Conservation (phyloP, 75 land plant genomes). For the Pinus albicaulis region DNA sequence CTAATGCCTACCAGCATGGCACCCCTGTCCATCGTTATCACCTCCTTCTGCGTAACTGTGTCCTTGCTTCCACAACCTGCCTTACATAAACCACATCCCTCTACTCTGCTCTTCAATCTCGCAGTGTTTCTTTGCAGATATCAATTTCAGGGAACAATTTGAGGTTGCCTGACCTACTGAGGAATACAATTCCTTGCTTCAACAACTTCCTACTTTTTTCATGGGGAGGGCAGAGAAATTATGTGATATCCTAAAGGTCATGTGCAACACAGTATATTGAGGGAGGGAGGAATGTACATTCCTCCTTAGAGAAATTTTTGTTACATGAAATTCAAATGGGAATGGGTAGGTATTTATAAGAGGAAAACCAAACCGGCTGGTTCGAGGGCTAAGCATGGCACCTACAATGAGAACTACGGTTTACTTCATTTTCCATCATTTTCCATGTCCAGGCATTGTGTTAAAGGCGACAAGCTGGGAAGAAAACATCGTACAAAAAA, state of each 20-base stretch:
- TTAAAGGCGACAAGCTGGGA: too few species aligned
- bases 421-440: conserved; percentile 48
- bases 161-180: conserved; percentile 69
- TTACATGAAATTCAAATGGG: conserved; percentile 76
- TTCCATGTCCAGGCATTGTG: conserved; percentile 4
- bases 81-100: too few species aligned
- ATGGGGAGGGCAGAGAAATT: conserved; percentile 53
- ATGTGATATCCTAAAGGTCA: conserved; percentile 34
- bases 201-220: conserved; percentile 41
- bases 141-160: conserved; percentile 58
- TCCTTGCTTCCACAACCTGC: too few species aligned
- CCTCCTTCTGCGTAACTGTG: too few species aligned
- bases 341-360: conserved; percentile 58
- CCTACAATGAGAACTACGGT: neutral
- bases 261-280: conserved; percentile 60
- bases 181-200: conserved; percentile 31
- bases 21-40: too few species aligned
- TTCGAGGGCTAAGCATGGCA: conserved; percentile 68
- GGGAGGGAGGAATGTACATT: conserved; percentile 41
- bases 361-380: conserved; percentile 34
- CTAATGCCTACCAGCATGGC: too few species aligned
- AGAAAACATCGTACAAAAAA: neutral
- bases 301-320: conserved; percentile 80
- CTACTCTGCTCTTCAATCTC: too few species aligned
- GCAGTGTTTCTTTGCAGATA: conserved; percentile 46